Evolutionary conservation across 352 stramenopile genomes (phyloP).

Genomic region (Globisporangium spinosum): DNA sequence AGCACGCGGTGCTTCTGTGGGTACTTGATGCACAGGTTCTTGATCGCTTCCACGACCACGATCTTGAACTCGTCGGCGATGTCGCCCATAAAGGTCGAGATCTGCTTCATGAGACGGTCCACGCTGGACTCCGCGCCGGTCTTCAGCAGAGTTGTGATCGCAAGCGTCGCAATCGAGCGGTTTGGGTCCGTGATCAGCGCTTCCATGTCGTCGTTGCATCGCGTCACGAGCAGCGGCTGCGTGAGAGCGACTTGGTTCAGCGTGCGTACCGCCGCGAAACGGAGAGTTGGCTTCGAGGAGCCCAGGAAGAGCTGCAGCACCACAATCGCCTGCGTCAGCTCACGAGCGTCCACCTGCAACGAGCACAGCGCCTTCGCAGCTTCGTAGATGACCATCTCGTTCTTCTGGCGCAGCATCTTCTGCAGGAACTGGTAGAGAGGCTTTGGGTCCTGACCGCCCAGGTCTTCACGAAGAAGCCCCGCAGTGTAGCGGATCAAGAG

Average conservation of each 20-base stretch:
- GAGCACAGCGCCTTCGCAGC: constrained; percentile 95
- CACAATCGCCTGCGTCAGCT: constrained; percentile 96
- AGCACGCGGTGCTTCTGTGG: constrained; percentile 97
- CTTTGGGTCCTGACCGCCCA: constrained; percentile 74
- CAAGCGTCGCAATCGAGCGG: constrained; percentile 96
- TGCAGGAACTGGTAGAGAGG: constrained; percentile 92
- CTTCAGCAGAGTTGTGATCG: constrained; percentile 99
- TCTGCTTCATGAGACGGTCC: constrained; percentile 96
- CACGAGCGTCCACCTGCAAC: constrained; percentile 94
- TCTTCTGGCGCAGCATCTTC: constrained; percentile 95
- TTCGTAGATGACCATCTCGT: constrained; percentile 99
- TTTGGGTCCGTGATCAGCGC: constrained; percentile 96
- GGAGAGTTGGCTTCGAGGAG: constrained; percentile 93
- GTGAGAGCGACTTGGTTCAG: constrained; percentile 91
- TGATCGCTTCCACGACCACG: constrained; percentile 96
- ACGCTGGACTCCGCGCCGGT: constrained; percentile 96
- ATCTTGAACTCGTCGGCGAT: constrained; percentile 99
- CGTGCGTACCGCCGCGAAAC: constrained; percentile 96
- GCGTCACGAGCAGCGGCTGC: constrained; percentile 94
- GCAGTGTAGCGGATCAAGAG: constrained; percentile 97
- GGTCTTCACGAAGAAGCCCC: constrained; percentile 85
- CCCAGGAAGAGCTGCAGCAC: constrained; percentile 95
- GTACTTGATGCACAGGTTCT: constrained; percentile 98
- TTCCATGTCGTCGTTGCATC: constrained; percentile 99
- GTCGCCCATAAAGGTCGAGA: constrained; percentile 98